Percentiles rank a stretch among this genome's conserved stretches.
phyloP scores from a whole-genome alignment of 2,329 filamentous ascomycete genomes.

The Thielaviopsis punctulata region DNA sequence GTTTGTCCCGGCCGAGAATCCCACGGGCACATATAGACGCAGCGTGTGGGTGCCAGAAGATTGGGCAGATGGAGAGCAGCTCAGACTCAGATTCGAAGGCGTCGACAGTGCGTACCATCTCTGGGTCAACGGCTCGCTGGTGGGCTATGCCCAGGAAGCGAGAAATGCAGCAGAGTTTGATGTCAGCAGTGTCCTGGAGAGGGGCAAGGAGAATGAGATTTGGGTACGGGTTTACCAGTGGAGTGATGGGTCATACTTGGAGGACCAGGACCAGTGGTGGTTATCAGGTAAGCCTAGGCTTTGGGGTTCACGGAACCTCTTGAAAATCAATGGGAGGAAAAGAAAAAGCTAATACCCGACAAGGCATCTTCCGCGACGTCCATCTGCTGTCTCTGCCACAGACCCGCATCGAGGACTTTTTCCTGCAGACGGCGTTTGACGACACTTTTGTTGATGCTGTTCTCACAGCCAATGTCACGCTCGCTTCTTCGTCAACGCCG shows the following conservation, averaged over 20 bases:
- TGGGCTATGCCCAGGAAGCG: constrained; percentile 57
- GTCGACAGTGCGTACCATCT: constrained; percentile 57
- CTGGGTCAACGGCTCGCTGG: constrained; percentile 48
- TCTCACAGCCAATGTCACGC: constrained; percentile 26
- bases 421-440: constrained; percentile 34
- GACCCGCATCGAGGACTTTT: constrained; percentile 37
- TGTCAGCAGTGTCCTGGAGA: constrained; percentile 34
- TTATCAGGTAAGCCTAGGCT: constrained; percentile 24
- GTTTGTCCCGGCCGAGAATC: constrained; percentile 41
- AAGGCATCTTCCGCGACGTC: constrained; percentile 53
- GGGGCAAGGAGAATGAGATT: constrained; percentile 33
- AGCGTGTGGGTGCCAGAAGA: constrained; percentile 50
- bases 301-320: no score
- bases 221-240: constrained; percentile 55
- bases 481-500: constrained; percentile 20
- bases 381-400: constrained; percentile 43
- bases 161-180: constrained; percentile 61
- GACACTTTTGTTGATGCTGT: constrained; percentile 17
- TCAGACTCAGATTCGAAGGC: constrained; percentile 56
- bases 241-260: constrained; percentile 55
- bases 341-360: constrained; percentile 16
- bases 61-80: constrained; percentile 35
- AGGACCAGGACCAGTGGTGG: constrained; percentile 58
- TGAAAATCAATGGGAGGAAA: no score
- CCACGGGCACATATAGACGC: constrained; percentile 47